A percentile compares a stretch with the other conserved stretches of the same genome.
Conservation (phyloP, 495 filamentous ascomycete species). For the Wilcoxina mikolae region DNA sequence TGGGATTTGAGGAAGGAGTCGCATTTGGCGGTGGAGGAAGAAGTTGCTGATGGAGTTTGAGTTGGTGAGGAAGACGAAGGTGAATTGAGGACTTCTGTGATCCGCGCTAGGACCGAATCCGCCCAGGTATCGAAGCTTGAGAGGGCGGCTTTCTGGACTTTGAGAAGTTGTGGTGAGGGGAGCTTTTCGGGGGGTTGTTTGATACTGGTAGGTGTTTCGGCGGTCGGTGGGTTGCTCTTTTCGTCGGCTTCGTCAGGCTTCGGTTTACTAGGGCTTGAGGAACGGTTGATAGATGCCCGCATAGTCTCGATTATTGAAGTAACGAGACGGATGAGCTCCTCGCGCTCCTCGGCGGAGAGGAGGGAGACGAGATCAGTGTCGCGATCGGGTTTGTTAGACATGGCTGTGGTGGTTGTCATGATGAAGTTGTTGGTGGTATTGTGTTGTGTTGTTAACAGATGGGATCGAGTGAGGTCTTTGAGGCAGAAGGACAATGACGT, state of each 20-base stretch:
- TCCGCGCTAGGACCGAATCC: conserved; percentile 25
- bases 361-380: conserved; percentile 22
- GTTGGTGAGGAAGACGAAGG: not conserved
- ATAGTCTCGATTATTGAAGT: conserved; percentile 36
- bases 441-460: no score
- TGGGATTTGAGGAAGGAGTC: not conserved
- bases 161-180: conserved; percentile 11
- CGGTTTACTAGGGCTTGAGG: not conserved
- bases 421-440: no score
- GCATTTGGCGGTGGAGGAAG: not conserved
- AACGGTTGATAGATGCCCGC: conserved; percentile 28
- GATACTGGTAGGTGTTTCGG: not conserved
- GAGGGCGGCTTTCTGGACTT: conserved; percentile 27
- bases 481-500: no score
- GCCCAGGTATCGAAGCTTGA: conserved; percentile 30
- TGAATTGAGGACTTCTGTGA: conserved; percentile 23
- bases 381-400: not conserved
- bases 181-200: not conserved
- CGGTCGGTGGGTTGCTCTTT: not conserved
- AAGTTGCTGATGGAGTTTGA: not conserved
- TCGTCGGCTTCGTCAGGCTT: not conserved
- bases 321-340: conserved; percentile 30
- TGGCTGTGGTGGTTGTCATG: conserved; percentile 4
- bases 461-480: no score
- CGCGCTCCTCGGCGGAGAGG: conserved; percentile 15